These are phyloP conservation scores for Hyaloperonospora brassicae DNA, from an alignment of 352 stramenopile species.

Conservation along the genomic window DNA sequence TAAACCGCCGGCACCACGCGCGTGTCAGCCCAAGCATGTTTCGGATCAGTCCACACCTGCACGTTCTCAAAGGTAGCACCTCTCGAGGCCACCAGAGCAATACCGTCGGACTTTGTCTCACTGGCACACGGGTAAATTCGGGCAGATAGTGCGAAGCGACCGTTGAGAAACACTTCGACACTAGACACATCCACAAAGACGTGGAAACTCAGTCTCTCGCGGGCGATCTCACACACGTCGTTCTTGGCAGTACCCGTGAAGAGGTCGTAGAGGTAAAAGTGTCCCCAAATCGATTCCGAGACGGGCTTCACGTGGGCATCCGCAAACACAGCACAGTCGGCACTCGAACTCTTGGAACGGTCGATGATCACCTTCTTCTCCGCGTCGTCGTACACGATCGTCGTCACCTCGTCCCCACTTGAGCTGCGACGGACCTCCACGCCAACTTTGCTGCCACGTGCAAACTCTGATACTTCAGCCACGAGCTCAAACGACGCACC, in stretches of 20 bases:
- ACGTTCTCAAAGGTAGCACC: conserved; percentile 50
- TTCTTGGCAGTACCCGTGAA: conserved; percentile 21
- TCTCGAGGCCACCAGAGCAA: conserved; percentile 39
- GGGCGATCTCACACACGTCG: conserved; percentile 28
- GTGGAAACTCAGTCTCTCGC: conserved; percentile 47
- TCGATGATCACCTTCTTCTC: conserved; percentile 57
- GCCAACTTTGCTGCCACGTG: conserved; percentile 39
- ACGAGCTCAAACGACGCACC: conserved; percentile 48
- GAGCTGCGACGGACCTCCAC: conserved; percentile 49
- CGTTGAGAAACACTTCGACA: conserved; percentile 67
- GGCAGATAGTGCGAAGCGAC: conserved; percentile 51
- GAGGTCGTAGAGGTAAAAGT: conserved; percentile 58
- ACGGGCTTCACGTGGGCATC: conserved; percentile 27
- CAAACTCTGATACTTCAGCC: conserved; percentile 36
- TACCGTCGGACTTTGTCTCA: conserved; percentile 43
- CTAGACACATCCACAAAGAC: conserved; percentile 67
- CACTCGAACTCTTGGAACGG: conserved; percentile 39
- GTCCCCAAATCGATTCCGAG: conserved; percentile 28
- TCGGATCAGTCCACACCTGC: conserved; percentile 53
- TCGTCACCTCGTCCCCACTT: conserved; percentile 40
- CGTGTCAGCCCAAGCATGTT: conserved; percentile 48
- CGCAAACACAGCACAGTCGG: conserved; percentile 39
- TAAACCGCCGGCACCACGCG: conserved; percentile 22
- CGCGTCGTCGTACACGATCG: conserved; percentile 53
- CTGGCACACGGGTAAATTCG: conserved; percentile 56